Conservation (phyloP, 2,329 filamentous ascomycete species). For the Cladobotryum mycophilum region DNA sequence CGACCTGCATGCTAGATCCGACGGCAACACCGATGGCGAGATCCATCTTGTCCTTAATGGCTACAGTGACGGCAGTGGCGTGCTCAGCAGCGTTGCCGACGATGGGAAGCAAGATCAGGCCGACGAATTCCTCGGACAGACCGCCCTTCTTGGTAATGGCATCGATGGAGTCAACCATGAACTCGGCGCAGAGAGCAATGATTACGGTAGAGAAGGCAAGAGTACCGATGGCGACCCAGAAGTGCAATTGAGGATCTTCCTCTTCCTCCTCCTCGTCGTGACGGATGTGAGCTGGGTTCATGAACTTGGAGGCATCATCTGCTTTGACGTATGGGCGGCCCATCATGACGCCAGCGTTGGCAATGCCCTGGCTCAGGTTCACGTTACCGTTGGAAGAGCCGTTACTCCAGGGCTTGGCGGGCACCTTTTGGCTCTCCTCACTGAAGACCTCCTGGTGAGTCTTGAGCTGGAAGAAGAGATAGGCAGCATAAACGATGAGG, state of each 20-base stretch:
- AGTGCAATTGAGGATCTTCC: constrained; percentile 68
- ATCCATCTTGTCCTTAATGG: constrained; percentile 81
- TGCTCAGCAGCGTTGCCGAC: constrained; percentile 82
- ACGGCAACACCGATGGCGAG: constrained; percentile 75
- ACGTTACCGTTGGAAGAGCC: constrained; percentile 19
- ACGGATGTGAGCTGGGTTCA: constrained; percentile 29
- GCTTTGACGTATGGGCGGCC: constrained; percentile 26
- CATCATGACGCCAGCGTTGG: constrained; percentile 34
- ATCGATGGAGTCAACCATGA: constrained; percentile 68
- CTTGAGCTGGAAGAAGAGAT: constrained; percentile 86
- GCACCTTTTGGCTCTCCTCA: constrained; percentile 69
- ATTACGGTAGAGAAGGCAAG: constrained; percentile 68
- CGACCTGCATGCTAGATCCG: constrained; percentile 74
- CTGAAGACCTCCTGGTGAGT: constrained; percentile 79
- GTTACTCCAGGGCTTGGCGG: constrained; percentile 45
- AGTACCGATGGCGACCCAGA: constrained; percentile 65
- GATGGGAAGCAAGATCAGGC: constrained; percentile 73
- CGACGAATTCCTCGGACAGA: constrained; percentile 69
- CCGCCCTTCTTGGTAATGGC: constrained; percentile 50
- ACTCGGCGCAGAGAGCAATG: constrained; percentile 76
- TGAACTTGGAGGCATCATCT: constrained; percentile 37
- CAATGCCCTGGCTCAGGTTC: constrained; percentile 35
- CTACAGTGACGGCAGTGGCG: constrained; percentile 72
- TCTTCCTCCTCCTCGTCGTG: constrained; percentile 56
- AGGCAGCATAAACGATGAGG: constrained; percentile 74